Evolutionary conservation across 2,329 filamentous ascomycete genomes (phyloP).

Genomic region (Dissoconium aciculare): DNA sequence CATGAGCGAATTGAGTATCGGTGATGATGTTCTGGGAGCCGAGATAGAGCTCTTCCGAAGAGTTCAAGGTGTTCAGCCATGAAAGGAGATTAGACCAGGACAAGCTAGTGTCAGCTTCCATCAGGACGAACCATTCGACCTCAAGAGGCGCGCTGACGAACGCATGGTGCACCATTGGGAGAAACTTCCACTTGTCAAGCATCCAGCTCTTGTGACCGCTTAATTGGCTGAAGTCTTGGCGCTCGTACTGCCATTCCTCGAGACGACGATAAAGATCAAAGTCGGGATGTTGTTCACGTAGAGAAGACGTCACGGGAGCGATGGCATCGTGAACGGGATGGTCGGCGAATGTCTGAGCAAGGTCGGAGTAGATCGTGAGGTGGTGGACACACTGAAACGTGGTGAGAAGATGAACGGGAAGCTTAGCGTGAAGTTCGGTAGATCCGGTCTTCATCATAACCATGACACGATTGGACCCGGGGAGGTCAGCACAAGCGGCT

Average conservation of each 20-base stretch:
- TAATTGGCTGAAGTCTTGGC: slow-evolving; percentile 20
- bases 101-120: slow-evolving; percentile 41
- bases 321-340: slow-evolving; percentile 24
- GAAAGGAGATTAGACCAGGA: slow-evolving; percentile 34
- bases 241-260: slow-evolving; percentile 18
- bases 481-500: too few species aligned
- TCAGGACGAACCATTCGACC: slow-evolving; percentile 42
- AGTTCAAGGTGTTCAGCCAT: slow-evolving; percentile 36
- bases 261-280: slow-evolving; percentile 23
- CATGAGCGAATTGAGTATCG: slow-evolving; percentile 28
- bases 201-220: slow-evolving; percentile 32
- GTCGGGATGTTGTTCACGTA: slow-evolving; percentile 20
- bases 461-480: slow-evolving; percentile 36
- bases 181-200: slow-evolving; percentile 44
- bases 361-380: slow-evolving; percentile 37
- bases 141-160: slow-evolving; percentile 31
- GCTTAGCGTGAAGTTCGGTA: slow-evolving; percentile 41
- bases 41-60: slow-evolving; percentile 32
- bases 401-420: slow-evolving; percentile 41
- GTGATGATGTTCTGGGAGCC: slow-evolving; percentile 31
- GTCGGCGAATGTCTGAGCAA: slow-evolving; percentile 32
- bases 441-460: slow-evolving; percentile 46
- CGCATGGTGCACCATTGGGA: slow-evolving; percentile 40
- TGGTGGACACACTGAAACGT: slow-evolving; percentile 36
- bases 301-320: slow-evolving; percentile 16